These are phyloP conservation scores for Leucocoprinus leucothites DNA, from an alignment of 768 basidiomycete species.

Conservation along the genomic window DNA sequence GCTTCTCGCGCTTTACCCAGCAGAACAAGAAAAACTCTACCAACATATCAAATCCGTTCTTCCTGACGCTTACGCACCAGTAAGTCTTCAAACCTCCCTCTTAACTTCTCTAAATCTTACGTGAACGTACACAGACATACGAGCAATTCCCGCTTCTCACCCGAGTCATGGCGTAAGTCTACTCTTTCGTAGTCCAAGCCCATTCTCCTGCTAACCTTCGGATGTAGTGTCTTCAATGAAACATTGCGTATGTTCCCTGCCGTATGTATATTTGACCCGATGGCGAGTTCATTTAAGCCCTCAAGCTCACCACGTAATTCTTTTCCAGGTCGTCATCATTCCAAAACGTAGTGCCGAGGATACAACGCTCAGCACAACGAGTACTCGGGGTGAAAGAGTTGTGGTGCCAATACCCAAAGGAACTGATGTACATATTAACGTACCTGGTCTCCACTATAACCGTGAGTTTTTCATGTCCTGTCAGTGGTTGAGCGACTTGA, in stretches of 20 bases:
- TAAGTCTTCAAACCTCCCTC: background rate
- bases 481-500: conserved; percentile 19
- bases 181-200: background rate
- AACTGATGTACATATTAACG: conserved; percentile 23
- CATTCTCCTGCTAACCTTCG: background rate
- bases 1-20: conserved; percentile 42
- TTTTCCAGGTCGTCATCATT: conserved; percentile 12
- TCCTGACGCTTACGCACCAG: conserved; percentile 18
- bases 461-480: conserved; percentile 19
- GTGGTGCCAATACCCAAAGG: conserved; percentile 16
- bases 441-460: conserved; percentile 38
- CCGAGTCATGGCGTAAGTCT: conserved; percentile 28
- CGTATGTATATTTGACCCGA: conserved; percentile 22
- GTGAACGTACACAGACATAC: conserved; percentile 28
- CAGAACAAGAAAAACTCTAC: conserved; percentile 42
- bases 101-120: background rate
- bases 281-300: no score
- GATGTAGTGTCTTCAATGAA: conserved; percentile 39
- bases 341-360: conserved; percentile 15
- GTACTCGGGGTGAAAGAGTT: conserved; percentile 7
- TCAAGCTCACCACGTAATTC: background rate
- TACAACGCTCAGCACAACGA: conserved; percentile 10
- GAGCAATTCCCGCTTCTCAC: conserved; percentile 29
- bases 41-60: conserved; percentile 29
- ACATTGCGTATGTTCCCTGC: conserved; percentile 38